Base-by-base conservation (phyloP, 2,329 filamentous ascomycete species). In the Karstenula rhodostoma region DNA sequence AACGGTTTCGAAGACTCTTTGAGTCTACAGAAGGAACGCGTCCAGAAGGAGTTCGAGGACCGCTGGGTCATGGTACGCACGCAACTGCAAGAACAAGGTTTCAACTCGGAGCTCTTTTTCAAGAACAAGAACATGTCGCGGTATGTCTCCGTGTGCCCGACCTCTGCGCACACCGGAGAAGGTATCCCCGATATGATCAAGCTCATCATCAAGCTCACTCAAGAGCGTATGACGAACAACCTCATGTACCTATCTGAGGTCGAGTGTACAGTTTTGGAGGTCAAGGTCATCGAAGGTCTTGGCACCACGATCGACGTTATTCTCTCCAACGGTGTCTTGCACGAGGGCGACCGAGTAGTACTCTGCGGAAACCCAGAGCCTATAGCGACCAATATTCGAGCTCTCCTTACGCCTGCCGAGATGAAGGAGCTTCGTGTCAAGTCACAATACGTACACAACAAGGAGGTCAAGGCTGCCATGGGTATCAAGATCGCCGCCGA, bases 401-500 rank as follows among this genome's bases (percentile, higher is more conserved):
- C 95, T 15, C 86, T 99, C 27, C 85, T 99, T 55, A 99, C 95
- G 3, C 95, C 95, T 1, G 94, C 93, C 12, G 92, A 93, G 62
- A 88, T 99, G 77, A 95, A 93, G 76, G 95, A 99, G 78, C 81
- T 99, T 66, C 93, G 96, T 78, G 87, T 99, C 72, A 98, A 98
- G 82, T 97, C 94, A 3, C 87, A 90, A 64, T 99, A 99, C 73
- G 94, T 99, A 32, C 96, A 99, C 84, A 97, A 99, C 84, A 98
- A 99, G 84, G 93, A 97, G 79, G 94, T 97, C 82, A 99, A 97
- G 85, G 95, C 96, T 22, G 93, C 95, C 9, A 87, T 99, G 74
- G 95, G 95, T 90, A 93, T 99, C 79, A 99, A 99, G 87, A 98
- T 99, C 76, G 93, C 93, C 65, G 95, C 94, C 47, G 96, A 97